These are phyloP conservation scores for Pseudogymnoascus verrucosus DNA, from an alignment of 2,329 filamentous ascomycete genomes.

Conservation along the genomic window DNA sequence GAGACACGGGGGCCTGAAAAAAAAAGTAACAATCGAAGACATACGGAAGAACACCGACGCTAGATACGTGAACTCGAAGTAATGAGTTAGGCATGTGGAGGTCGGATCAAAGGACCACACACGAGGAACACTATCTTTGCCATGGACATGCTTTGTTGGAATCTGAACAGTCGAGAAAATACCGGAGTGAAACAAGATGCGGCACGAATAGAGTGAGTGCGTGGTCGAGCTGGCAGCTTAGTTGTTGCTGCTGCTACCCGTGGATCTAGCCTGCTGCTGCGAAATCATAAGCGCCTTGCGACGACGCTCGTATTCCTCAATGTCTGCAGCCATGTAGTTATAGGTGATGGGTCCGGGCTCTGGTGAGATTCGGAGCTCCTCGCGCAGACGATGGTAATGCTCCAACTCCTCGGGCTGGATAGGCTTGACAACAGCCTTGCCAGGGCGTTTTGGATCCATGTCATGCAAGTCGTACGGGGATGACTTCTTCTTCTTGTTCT, in stretches of 20 bases:
- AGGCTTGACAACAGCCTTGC: background rate
- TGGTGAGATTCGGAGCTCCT: background rate
- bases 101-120: background rate
- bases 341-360: background rate
- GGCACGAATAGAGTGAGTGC: background rate
- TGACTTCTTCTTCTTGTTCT: no score
- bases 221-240: background rate
- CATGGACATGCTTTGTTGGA: background rate
- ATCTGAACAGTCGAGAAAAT: background rate
- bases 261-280: background rate
- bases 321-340: background rate
- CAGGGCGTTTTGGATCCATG: background rate
- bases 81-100: background rate
- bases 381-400: background rate
- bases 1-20: background rate
- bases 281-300: background rate
- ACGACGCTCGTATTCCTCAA: background rate
- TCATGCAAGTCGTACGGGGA: background rate
- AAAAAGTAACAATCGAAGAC: background rate
- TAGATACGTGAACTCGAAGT: background rate
- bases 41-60: background rate
- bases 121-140: background rate
- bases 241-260: background rate
- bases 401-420: background rate
- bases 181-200: background rate